Evolutionary conservation across 2,329 filamentous ascomycete genomes (phyloP).

Genomic region (Neopestalotiopsis sp.): DNA sequence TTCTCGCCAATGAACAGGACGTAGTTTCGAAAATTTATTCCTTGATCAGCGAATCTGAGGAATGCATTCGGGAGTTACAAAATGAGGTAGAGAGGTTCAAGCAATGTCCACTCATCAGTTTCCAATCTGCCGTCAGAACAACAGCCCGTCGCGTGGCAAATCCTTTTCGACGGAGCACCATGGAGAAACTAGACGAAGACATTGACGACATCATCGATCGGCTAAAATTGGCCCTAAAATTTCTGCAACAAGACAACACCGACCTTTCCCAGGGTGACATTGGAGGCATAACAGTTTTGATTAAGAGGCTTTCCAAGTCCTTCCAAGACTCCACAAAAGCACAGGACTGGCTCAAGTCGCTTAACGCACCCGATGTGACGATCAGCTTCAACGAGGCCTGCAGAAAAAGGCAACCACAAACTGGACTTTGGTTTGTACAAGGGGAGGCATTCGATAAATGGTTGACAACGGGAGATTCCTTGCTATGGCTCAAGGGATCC

Average conservation of each 20-base stretch:
- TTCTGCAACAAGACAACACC: constrained; percentile 36
- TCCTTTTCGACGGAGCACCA: constrained; percentile 40
- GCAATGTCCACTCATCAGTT: constrained; percentile 10
- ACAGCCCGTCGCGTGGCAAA: constrained; percentile 30
- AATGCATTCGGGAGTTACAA: constrained; percentile 16
- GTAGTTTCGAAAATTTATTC: constrained; percentile 15
- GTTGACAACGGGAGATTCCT: constrained; percentile 32
- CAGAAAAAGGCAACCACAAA: constrained; percentile 37
- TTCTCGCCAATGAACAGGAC: constrained; percentile 15
- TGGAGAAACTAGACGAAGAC: constrained; percentile 43
- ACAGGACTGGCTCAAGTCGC: constrained; percentile 30
- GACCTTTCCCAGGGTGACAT: constrained; percentile 30
- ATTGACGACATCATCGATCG: constrained; percentile 37
- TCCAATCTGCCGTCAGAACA: constrained; percentile 22
- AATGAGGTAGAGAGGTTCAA: constrained; percentile 27
- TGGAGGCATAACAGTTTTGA: constrained; percentile 31
- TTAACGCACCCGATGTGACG: constrained; percentile 41
- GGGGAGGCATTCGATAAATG: constrained; percentile 31
- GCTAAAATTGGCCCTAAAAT: constrained; percentile 36
- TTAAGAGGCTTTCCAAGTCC: constrained; percentile 29
- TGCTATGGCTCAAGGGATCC: constrained; percentile 45
- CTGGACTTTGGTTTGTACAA: constrained; percentile 40
- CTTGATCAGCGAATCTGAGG: constrained; percentile 9
- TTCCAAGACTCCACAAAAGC: constrained; percentile 32
- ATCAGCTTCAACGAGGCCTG: constrained; percentile 37